Base-by-base conservation (phyloP, 257 asterid species). In the Penstemon barbatus region DNA sequence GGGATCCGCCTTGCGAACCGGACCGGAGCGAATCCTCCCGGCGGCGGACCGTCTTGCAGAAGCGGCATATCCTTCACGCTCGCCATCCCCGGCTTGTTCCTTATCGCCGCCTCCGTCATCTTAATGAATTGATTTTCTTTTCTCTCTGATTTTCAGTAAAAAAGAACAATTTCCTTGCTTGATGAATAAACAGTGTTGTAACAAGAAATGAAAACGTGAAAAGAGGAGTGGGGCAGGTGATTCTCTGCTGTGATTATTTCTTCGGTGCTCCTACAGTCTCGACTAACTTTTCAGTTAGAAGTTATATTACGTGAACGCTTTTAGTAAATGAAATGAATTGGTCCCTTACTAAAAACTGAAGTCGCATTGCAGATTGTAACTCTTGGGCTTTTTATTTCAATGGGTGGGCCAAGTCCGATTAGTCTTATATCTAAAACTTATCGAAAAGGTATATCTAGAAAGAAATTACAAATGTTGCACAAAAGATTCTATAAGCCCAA, bases 21-120 rank as follows among this genome's bases (percentile, higher is more conserved):
- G 60, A 93, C 92, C 73, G 97, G 96, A 1, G 99, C 95, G 62
- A 93, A 93, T 3, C 99, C 99, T 5, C 96, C 99, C 2, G 95
- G 96, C 25, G 99, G 99, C 66, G 99, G 96, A 38, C 96, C 96
- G 73, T 93, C 97, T 75, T 93, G 97, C 43, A 93, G 76, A 10
- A 88, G n/a, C 39, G 96, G 97, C 98, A 90, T 93, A 49, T 93
- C 97, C 81, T 88, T 90, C 13, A 90, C 88, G 76, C 96, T 88
- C 15, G 92, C 90, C 94, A 93, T 93, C 1, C 98, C 98, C 4
- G 93, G 61, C 78, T 90, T 90, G 54, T 83, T 86, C 86, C 98
- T 88, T 55, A 90, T 87, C 79, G 77, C 33, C 52, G 94, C 89
- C 84, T 93, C 97, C 78, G 95, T 93, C 97, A 90, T 92, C 74